These are phyloP conservation scores for Pleurotus ostreatus DNA, from an alignment of 768 basidiomycete species.

Conservation along the genomic window DNA sequence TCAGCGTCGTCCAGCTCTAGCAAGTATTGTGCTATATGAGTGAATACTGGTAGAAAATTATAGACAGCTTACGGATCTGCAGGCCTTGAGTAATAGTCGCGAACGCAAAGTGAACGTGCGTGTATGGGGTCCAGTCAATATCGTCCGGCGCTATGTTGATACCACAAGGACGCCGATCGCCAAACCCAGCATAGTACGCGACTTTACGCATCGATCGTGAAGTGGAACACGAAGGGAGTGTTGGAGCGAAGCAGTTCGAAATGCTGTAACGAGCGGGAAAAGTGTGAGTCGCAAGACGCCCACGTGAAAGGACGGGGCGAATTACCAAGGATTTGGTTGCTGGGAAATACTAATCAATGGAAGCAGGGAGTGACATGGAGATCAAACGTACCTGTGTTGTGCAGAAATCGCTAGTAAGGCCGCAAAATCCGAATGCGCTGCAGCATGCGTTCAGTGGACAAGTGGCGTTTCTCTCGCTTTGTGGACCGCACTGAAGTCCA, in stretches of 20 bases:
- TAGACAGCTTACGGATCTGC: neutral
- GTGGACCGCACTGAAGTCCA: slow-evolving; percentile 18
- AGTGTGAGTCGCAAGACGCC: neutral
- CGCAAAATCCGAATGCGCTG: slow-evolving; percentile 22
- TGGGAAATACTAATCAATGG: neutral
- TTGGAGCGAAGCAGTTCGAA: slow-evolving; percentile 13
- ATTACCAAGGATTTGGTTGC: slow-evolving; percentile 11
- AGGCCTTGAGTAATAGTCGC: slow-evolving; percentile 16
- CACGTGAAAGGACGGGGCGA: neutral
- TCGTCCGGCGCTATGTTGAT: slow-evolving; percentile 10
- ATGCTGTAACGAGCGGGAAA: slow-evolving; percentile 1
- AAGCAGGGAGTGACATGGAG: neutral
- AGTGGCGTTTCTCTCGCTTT: slow-evolving; percentile 15
- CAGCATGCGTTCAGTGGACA: slow-evolving; percentile 22
- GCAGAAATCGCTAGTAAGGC: slow-evolving; percentile 20
- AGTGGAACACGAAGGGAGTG: slow-evolving; percentile 8
- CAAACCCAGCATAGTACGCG: slow-evolving; percentile 20
- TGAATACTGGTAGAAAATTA: neutral
- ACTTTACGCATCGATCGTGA: slow-evolving; percentile 11
- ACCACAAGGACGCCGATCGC: slow-evolving; percentile 11
- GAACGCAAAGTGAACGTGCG: slow-evolving; percentile 15
- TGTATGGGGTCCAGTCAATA: slow-evolving; percentile 14
- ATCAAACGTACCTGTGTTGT: slow-evolving; percentile 10
- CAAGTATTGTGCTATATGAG: neutral
- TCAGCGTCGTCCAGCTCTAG: slow-evolving; percentile 12